Base-by-base conservation (phyloP, 768 basidiomycete genomes). In the Mycena polygramma region DNA sequence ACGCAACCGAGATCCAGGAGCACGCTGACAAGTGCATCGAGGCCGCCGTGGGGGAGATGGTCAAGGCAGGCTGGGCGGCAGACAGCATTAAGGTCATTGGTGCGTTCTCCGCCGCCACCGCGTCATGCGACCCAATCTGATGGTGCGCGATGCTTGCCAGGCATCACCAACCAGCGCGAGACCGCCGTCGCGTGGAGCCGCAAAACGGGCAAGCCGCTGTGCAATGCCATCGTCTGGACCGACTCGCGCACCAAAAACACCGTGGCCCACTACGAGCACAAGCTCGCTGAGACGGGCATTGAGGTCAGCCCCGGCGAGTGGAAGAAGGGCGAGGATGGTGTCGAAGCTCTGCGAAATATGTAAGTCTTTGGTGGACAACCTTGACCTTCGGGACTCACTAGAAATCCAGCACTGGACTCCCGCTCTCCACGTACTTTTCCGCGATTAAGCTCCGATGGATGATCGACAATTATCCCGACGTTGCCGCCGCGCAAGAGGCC, bases 381-480 rank as follows among this genome's bases (percentile, higher is more conserved):
- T 30, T 30, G 30, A 6, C 30, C 30, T 6, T 30, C 30, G 30
- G 30, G 30, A 30, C 30, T 30, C 30, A 30, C 30, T 30, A 2
- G 30, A 30, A 30, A 30, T 30, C 57, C 72, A 97, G 94, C 69
- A 97, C 96, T 57, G 97, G 97, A 41, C 88, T 98, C 46, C 94
- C 93, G n/a, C 86, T 98, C 10, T 98, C 97, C 19, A 99, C 97
- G 0, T 99, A 99, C 83, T 99, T 99, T 83, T 98, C 97, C 26
- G 97, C 93, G 20, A 92, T 98, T 79, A 99, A 98, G 82, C 86
- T 98, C 71, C 90, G 94, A 53, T 99, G 97, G 97, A 95, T 99
- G 93, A 90, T 97, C 70, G 94, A 97, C 79, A 90, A 98, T 77
- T 82, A 92, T 76, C 85, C 87, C 5, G 89, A 90, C 37, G 95